Evolutionary conservation across 192 early-diverging fungal genomes (phyloP), one percentile per base, ranked within the genome.

Genomic region (Backusella circina): DNA sequence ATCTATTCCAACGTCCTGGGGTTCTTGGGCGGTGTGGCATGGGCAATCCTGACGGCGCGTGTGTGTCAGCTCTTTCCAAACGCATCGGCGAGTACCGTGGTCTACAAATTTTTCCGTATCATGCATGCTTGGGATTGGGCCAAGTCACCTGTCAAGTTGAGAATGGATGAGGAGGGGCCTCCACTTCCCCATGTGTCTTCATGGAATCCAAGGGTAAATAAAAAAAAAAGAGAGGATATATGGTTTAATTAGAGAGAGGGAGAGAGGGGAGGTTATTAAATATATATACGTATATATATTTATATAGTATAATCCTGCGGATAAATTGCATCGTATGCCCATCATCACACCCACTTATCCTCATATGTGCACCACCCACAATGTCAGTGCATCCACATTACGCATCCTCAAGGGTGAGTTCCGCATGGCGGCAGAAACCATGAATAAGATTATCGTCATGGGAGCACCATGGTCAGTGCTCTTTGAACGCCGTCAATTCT

Each of bases 331-430:
- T 72, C 54, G 78, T 8, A 91, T 93, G 89, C 91, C 91, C 5
- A 84, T 93, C 71, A 91, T 93, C 68, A 93, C 91, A 10, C 91
- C 91, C 6, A 87, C 91, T 1, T 92, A 90, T 74, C 91, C 91
- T 21, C 80, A 82, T 32, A 92, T 91, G 90, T 93, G 91, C 75
- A 79, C 89, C 1, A 93, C 91, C 3, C 91, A 93, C 74, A 93
- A 92, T 73, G 90, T 93, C 18, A 88, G 86, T 1, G 36, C 70
- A 51, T 89, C 86, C 1, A 93, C 91, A 2, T 79, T 80, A 18
- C 38, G 5, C 0, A 82, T 93, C 18, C 86, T 88, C 15, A 6
- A 79, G 16, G 79, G 76, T 39, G 81, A 84, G 31, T 72, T 84
- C 10, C 67, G 66, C 23, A 54, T 51, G 21, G 82, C 80, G 1